Base-by-base conservation (phyloP, 306 rosid genomes). In the Biancaea sappan region DNA sequence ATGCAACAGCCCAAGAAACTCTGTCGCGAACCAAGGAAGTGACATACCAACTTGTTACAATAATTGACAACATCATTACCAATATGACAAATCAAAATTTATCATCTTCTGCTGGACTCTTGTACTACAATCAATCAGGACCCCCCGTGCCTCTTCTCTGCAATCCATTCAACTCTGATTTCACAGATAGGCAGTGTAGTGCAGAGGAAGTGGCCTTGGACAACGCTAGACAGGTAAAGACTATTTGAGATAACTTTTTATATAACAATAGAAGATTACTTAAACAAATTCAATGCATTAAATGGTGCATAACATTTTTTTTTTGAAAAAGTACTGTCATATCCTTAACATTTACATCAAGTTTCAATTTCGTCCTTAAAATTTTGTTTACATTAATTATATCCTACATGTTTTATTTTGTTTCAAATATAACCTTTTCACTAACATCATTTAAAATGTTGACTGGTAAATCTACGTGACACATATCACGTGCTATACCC, bases 121-220 rank as follows among this genome's bases (percentile, higher is more conserved):
- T 81, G 2, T 48, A 65, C 48, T 88, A 66, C 84, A 94, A 94
- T 32, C 90, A 91, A 70, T 89, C 96, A 16, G 93, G 94, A 3
- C 85, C 93, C 0, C 47, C 18, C 26, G 26, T 90, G 63, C 97
- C 97, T 6, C 5, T 18, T 25, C 87, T 94, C 22, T 94, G 97
- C 90, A 88, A 78, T 66, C 98, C 96, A 14, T 88, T 81, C 14
- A 1, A 81, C 15, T 0, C 62, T 2, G 46, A 88, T 62, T 80
- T 77, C 71, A 65, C 86, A 1, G 7, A 0, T 25, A 84, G 89
- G 29, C 54, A 19, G 28, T 94, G 97, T 70, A 54, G 6, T 0
- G 24, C 79, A 0, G 84, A 83, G 47, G 98, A 94, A 83, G 84
- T 85, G 6, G 19, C 83, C 6, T 59, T 90, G 32, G 31, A 35